Evolutionary conservation across 202 grass and related monocot species (phyloP).

Genomic region (Panicum hallii): DNA sequence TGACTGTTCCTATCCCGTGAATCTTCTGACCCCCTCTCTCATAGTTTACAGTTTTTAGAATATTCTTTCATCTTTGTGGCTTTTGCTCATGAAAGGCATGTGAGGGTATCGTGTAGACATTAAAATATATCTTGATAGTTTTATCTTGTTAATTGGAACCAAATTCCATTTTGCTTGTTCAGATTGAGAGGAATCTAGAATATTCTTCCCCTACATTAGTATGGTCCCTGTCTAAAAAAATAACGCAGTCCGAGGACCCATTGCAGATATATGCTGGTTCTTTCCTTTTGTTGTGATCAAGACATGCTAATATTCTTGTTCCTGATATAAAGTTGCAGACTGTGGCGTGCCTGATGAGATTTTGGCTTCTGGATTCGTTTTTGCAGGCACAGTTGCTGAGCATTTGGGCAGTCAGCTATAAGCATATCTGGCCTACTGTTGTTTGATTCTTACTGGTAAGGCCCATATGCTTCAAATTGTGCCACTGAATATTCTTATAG

Average conservation of each 20-base stretch:
- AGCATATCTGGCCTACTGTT: constrained; percentile 8
- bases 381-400: constrained; percentile 39
- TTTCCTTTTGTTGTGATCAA: constrained; percentile 35
- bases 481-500: background rate
- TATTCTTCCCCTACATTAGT: background rate
- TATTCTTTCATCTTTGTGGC: background rate
- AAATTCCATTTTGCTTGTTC: constrained; percentile 42
- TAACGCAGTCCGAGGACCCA: constrained; percentile 14
- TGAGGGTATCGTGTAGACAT: background rate
- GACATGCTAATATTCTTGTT: constrained; percentile 46
- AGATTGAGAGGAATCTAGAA: constrained; percentile 30
- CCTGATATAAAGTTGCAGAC: constrained; percentile 13
- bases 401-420: constrained; percentile 6
- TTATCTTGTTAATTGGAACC: constrained; percentile 5
- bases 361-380: constrained; percentile 18
- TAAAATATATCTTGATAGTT: background rate
- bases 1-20: background rate
- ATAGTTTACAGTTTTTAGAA: background rate
- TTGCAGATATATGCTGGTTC: constrained; percentile 42
- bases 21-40: constrained; percentile 9
- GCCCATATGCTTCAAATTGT: constrained; percentile 23
- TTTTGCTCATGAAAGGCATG: constrained; percentile 9
- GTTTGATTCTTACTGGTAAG: constrained; percentile 40
- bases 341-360: constrained; percentile 1
- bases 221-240: constrained; percentile 20